Evolutionary conservation across 768 basidiomycete genomes (phyloP).

Genomic region (Mycena maculata): DNA sequence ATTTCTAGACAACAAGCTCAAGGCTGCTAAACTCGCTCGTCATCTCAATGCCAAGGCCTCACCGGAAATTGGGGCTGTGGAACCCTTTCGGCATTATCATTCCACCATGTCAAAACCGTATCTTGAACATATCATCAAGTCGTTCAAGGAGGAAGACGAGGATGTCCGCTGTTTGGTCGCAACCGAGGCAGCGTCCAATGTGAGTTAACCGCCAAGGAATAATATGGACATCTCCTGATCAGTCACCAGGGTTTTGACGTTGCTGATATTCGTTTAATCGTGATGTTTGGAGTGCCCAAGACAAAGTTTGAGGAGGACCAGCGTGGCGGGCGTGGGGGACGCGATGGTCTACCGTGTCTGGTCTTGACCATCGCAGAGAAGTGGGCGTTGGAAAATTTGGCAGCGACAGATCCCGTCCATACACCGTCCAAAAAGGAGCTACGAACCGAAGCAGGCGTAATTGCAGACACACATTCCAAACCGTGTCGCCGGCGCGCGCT

Average conservation of each 20-base stretch:
- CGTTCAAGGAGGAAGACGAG: neutral
- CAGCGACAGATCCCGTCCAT: neutral
- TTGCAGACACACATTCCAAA: neutral
- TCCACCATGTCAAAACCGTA: slow-evolving; percentile 11
- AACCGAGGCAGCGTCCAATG: slow-evolving; percentile 3
- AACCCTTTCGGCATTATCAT: slow-evolving; percentile 3
- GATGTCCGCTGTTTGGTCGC: neutral
- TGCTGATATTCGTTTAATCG: neutral
- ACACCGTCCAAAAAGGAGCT: neutral
- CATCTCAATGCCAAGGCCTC: neutral
- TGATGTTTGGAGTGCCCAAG: neutral
- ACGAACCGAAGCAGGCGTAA: neutral
- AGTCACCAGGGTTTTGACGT: slow-evolving; percentile 14
- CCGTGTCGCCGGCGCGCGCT: neutral
- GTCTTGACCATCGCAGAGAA: slow-evolving; percentile 4
- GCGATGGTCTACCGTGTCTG: slow-evolving; percentile 13
- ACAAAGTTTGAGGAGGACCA: neutral
- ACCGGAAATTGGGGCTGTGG: neutral
- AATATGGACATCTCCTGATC: too few relatives aligned
- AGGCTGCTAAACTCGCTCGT: neutral
- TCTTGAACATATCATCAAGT: neutral
- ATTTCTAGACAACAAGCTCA: slow-evolving; percentile 12
- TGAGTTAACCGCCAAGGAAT: too few relatives aligned
- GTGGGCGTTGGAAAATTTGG: neutral
- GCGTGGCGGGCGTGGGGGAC: slow-evolving; percentile 13